Base-by-base conservation (phyloP, 2,329 filamentous ascomycete species). In the Colletotrichum camelliae region DNA sequence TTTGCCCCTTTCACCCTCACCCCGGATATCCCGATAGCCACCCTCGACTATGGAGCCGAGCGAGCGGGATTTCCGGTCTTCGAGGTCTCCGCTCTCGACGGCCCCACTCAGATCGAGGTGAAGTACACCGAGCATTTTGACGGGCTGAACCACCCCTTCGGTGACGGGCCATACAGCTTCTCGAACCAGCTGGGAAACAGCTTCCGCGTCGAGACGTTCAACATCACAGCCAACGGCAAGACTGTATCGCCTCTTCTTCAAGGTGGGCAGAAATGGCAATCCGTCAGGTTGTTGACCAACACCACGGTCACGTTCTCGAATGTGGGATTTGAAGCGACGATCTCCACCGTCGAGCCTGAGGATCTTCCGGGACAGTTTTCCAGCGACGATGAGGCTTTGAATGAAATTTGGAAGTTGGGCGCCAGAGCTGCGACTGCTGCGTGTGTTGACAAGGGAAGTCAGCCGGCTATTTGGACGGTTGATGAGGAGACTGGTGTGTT, bases 221-320 rank as follows among this genome's bases (percentile, higher is more conserved):
- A 85, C 13, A 48, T 86, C n/a, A 84, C 82, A 0, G 58, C 73
- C 0, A 12, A 67, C 1, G 84, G 85, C 4, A 68, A 75, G 4
- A 27, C 82, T 0, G 71, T 82, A 9, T 83, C 81, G 2, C 84
- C 80, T 24, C 82, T 87, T 48, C 71, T 86, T 0, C 86, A 87
- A 77, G 86, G 85, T 5, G 85, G 84, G 1, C 84, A 86, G 76
- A 78, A 83, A 76, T 87, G 85, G 85, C 81, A 86, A 73, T 82
- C 83, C 1, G 78, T 86, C 29, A 79, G 80, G 3, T 78, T 87
- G 0, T 77, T 87, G 21, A 84, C 82, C 0, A 80, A 84, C 27
- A 80, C 78, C 1, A 79, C 79, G 3, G 74, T 87, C 5, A 80
- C 78, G 0, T 80, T 87, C 66, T 77, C 74, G 7, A 64, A 73